phyloP scores from a whole-genome alignment of 441 rosid species.

The Jatropha podagrica region DNA sequence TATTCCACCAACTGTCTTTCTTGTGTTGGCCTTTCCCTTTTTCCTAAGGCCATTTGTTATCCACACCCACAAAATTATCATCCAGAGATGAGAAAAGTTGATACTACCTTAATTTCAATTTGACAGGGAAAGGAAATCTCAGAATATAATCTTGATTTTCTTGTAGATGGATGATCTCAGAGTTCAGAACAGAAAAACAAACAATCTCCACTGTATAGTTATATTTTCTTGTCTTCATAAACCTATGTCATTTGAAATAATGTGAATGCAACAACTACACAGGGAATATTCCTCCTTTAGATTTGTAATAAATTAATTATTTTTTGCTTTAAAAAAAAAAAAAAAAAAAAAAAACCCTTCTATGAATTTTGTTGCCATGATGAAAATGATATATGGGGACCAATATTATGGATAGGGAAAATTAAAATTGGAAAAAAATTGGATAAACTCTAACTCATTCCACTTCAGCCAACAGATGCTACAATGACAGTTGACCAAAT shows the following conservation, averaged over 20 bases:
- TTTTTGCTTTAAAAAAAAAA: no score
- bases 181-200: background rate
- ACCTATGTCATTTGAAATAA: no score
- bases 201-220: background rate
- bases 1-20: conserved; percentile 1
- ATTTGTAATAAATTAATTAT: no score
- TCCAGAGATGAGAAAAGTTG: background rate
- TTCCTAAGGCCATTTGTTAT: conserved; percentile 23
- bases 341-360: no score
- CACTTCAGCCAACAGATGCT: conserved; percentile 33
- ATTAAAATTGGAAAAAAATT: conserved; percentile 20
- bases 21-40: conserved; percentile 20
- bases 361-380: conserved; percentile 12
- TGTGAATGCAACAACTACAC: no score
- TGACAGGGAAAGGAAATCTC: background rate
- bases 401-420: conserved; percentile 7
- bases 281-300: no score
- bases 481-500: background rate
- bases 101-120: background rate
- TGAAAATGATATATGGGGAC: conserved; percentile 20
- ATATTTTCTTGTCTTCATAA: no score
- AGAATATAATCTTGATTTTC: conserved; percentile 14
- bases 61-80: background rate
- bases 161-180: background rate
- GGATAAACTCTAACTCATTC: conserved; percentile 45